phyloP scores from a whole-genome alignment of 306 rosid genomes.

The Castanospermum australe region DNA sequence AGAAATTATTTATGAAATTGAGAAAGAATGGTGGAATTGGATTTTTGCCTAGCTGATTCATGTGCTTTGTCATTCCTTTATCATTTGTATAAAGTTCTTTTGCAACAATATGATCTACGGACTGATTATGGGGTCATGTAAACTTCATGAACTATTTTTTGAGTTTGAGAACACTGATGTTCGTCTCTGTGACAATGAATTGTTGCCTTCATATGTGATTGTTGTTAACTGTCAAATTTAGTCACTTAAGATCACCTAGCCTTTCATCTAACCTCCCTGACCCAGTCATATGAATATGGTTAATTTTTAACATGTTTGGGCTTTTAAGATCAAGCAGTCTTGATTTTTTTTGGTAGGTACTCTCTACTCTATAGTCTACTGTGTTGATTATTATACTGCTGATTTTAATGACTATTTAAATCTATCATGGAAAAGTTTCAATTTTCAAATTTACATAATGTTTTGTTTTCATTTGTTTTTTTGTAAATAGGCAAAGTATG shows the following conservation, averaged over 20 bases:
- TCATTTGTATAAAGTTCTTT: not conserved
- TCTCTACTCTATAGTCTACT: not conserved
- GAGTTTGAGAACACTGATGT: not conserved
- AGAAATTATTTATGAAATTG: not conserved
- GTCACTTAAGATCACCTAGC: not conserved
- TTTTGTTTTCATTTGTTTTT: conserved; percentile 1
- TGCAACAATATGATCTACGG: not conserved
- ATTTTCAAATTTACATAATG: not conserved
- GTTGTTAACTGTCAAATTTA: not conserved
- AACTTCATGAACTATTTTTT: not conserved
- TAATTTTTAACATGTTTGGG: not conserved
- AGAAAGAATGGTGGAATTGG: not conserved
- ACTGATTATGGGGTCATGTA: not conserved
- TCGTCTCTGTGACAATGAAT: not conserved
- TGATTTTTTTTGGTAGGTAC: not conserved
- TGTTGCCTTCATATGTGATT: conserved; percentile 4
- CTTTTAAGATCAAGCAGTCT: not conserved
- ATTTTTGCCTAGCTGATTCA: not conserved
- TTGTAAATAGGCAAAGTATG: conserved; percentile 67
- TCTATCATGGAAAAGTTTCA: not conserved
- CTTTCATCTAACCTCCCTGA: not conserved
- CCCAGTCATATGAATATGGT: not conserved
- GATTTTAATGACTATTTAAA: conserved; percentile 6
- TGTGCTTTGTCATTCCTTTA: not conserved
- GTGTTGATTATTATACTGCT: not conserved